Evolutionary conservation across 257 asterid species (phyloP).

Genomic region (Hygrophila difformis): DNA sequence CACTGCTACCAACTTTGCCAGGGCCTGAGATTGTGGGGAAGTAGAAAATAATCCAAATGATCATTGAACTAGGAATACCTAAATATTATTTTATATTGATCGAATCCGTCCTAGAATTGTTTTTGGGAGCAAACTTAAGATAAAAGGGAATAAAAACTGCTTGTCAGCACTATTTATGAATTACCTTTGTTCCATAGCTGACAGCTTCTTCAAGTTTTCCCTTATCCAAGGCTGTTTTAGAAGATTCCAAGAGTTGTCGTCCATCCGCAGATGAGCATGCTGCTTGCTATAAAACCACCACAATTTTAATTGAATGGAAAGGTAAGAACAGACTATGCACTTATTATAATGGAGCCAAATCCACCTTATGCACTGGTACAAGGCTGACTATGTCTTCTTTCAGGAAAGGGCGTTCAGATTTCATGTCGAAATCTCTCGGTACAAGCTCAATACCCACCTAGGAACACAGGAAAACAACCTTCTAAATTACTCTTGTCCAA

Average conservation of each 20-base stretch:
- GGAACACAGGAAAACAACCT: constrained; percentile 17
- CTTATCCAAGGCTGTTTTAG: constrained; percentile 85
- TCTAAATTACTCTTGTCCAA: constrained; percentile 14
- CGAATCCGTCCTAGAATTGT: constrained; percentile 3
- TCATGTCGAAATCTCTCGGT: constrained; percentile 80
- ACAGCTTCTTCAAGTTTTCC: constrained; percentile 97
- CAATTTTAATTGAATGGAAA: constrained; percentile 12
- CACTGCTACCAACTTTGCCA: constrained; percentile 85
- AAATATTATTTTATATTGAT: constrained; percentile 1
- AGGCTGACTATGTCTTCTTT: constrained; percentile 75
- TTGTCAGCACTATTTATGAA: constrained; percentile 12
- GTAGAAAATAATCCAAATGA: background rate
- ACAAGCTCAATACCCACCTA: constrained; percentile 94
- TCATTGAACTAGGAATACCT: background rate
- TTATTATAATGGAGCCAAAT: constrained; percentile 9
- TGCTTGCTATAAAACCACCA: constrained; percentile 63
- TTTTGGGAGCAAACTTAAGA: constrained; percentile 7
- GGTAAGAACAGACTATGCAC: constrained; percentile 9
- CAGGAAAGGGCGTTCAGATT: constrained; percentile 58
- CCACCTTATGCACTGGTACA: constrained; percentile 91
- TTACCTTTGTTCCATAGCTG: constrained; percentile 88
- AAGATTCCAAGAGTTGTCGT: constrained; percentile 86
- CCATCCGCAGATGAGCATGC: constrained; percentile 98
- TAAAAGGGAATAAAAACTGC: background rate
- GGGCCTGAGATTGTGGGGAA: constrained; percentile 47